Percentiles rank a stretch among this genome's conserved stretches.
These are phyloP conservation scores for Leucocoprinus birnbaumii DNA, from an alignment of 768 basidiomycete species.

Conservation along the genomic window DNA sequence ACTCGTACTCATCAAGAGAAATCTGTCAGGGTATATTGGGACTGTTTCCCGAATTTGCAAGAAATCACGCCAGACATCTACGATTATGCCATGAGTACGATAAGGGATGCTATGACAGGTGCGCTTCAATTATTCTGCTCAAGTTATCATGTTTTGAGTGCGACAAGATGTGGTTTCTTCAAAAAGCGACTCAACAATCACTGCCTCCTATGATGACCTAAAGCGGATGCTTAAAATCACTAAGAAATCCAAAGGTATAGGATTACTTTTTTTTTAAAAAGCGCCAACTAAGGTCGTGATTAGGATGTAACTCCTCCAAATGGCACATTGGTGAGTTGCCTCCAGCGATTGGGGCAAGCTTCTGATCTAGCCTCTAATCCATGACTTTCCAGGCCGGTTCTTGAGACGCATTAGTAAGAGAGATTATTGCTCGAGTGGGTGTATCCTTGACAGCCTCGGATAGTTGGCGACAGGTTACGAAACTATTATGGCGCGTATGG, in stretches of 20 bases:
- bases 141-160: too few relatives aligned
- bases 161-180: conserved; percentile 1
- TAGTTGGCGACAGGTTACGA: conserved; percentile 1
- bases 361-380: not conserved
- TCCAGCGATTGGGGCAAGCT: too few relatives aligned
- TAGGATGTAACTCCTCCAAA: conserved; percentile 3
- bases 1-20: too few relatives aligned
- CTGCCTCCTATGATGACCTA: not conserved
- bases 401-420: not conserved
- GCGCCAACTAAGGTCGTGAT: not conserved
- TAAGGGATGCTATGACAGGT: conserved; percentile 8
- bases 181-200: not conserved
- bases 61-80: not conserved
- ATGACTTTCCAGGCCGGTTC: conserved; percentile 5
- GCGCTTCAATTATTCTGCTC: not conserved
- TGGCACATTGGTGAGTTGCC: conserved; percentile 9
- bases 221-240: conserved; percentile 2
- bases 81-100: not conserved
- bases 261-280: too few relatives aligned
- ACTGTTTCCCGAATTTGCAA: not conserved
- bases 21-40: conserved; percentile 4
- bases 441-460: too few relatives aligned
- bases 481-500: conserved; percentile 5
- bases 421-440: too few relatives aligned
- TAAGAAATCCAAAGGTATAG: not conserved